These are phyloP conservation scores for Suillus subalutaceus DNA, from an alignment of 768 basidiomycete species.

Conservation along the genomic window DNA sequence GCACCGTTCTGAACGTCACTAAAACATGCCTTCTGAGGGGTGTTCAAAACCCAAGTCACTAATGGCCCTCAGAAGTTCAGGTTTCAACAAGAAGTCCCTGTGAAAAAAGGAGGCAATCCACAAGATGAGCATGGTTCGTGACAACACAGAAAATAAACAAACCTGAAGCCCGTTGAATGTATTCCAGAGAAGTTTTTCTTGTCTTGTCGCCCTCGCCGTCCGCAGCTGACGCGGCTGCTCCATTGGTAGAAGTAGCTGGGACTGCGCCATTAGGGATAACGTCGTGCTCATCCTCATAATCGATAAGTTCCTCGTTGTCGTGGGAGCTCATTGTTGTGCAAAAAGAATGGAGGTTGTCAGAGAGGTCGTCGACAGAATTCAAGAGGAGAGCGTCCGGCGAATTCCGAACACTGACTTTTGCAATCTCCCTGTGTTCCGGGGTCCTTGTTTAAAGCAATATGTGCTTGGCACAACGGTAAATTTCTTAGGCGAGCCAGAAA, in stretches of 20 bases:
- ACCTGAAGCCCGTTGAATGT: conserved; percentile 99
- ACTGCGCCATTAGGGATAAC: conserved; percentile 62
- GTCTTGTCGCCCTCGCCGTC: conserved; percentile 67
- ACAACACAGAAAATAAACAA: conserved; percentile 22
- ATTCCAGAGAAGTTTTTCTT: conserved; percentile 99
- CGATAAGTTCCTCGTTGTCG: conserved; percentile 91
- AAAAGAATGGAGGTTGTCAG: conserved; percentile 27
- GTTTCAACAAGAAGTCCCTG: conserved; percentile 98
- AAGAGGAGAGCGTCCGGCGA: background rate
- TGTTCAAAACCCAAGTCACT: conserved; percentile 99
- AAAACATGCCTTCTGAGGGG: conserved; percentile 88
- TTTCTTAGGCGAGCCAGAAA: background rate
- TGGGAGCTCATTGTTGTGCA: conserved; percentile 67
- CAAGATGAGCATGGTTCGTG: background rate
- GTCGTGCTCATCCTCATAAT: conserved; percentile 93
- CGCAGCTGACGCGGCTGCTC: conserved; percentile 46
- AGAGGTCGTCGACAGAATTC: conserved; percentile 31
- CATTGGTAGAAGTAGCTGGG: conserved; percentile 49
- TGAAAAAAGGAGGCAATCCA: background rate
- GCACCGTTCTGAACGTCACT: background rate
- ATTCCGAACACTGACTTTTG: background rate
- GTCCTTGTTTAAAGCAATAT: background rate
- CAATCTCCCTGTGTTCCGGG: background rate
- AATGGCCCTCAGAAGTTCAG: conserved; percentile 95
- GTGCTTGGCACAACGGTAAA: background rate